These are phyloP conservation scores for Arabidopsis thaliana DNA, from an alignment of 345 rosid genomes.

Conservation along the genomic window TAIR10.1 NC_003070.9:20635501-20636000, in stretches of 20 bases:
- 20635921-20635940: constrained; percentile 91
- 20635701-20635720: constrained; percentile 73
- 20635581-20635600: constrained; percentile 91
- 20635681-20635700: constrained; percentile 88
- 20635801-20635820: constrained; percentile 4
- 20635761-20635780: not conserved
- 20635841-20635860: constrained; percentile 86
- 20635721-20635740: constrained; percentile 75
- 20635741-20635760: constrained; percentile 68
- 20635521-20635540: constrained; percentile 48
- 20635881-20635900: constrained; percentile 84
- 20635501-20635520: constrained; percentile 22
- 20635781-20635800: not conserved
- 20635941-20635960: constrained; percentile 68
- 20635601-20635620: constrained; percentile 77
- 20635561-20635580: constrained; percentile 86
- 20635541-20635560: constrained; percentile 82
- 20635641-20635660: constrained; percentile 74
- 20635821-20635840: constrained; percentile 69
- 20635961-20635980: not conserved
- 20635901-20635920: constrained; percentile 75
- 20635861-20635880: constrained; percentile 68
- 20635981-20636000: constrained; percentile 5
- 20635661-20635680: constrained; percentile 82
- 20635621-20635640: constrained; percentile 92